These are phyloP conservation scores for Boletus eberwhitei DNA, from an alignment of 768 basidiomycete species.

Conservation along the genomic window DNA sequence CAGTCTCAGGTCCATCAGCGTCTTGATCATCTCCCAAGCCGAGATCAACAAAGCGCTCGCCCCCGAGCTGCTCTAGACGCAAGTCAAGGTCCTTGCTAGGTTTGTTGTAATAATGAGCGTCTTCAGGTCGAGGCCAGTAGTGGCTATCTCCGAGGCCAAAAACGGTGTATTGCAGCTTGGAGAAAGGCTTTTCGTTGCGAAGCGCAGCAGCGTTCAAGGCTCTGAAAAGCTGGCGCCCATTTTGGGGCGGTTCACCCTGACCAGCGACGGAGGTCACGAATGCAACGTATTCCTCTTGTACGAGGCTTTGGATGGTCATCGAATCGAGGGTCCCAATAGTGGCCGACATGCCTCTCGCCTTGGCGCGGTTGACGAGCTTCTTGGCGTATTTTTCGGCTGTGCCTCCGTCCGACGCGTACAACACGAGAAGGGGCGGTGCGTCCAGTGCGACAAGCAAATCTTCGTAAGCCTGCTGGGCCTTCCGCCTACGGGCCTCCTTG, in stretches of 20 bases:
- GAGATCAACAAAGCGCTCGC: slow-evolving; percentile 64
- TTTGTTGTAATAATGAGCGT: slow-evolving; percentile 98
- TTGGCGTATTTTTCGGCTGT: slow-evolving; percentile 96
- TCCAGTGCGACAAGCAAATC: slow-evolving; percentile 81
- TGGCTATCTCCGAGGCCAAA: slow-evolving; percentile 98
- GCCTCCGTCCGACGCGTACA: slow-evolving; percentile 96
- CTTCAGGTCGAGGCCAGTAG: slow-evolving; percentile 97
- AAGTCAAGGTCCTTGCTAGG: slow-evolving; percentile 86
- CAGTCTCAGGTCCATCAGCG: slow-evolving; percentile 92
- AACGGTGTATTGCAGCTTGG: slow-evolving; percentile 72
- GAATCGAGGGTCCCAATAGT: slow-evolving; percentile 80
- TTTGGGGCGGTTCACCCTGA: slow-evolving; percentile 97
- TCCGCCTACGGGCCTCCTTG: slow-evolving; percentile 76
- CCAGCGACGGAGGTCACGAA: slow-evolving; percentile 93
- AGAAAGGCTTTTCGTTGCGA: slow-evolving; percentile 50
- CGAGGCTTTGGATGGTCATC: slow-evolving; percentile 68
- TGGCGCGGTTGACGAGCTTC: slow-evolving; percentile 75
- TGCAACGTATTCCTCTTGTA: slow-evolving; percentile 70
- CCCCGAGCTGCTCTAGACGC: slow-evolving; percentile 76
- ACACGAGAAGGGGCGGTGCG: slow-evolving; percentile 80
- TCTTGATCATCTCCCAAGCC: slow-evolving; percentile 98
- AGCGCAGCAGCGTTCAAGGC: slow-evolving; percentile 62
- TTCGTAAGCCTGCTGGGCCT: slow-evolving; percentile 80
- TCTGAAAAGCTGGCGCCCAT: slow-evolving; percentile 88
- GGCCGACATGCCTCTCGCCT: slow-evolving; percentile 77